A percentile compares a stretch with the other conserved stretches of the same genome.
Conservation (phyloP, 1,139 yeast genomes). For the Yamadazyma diddensiae region DNA sequence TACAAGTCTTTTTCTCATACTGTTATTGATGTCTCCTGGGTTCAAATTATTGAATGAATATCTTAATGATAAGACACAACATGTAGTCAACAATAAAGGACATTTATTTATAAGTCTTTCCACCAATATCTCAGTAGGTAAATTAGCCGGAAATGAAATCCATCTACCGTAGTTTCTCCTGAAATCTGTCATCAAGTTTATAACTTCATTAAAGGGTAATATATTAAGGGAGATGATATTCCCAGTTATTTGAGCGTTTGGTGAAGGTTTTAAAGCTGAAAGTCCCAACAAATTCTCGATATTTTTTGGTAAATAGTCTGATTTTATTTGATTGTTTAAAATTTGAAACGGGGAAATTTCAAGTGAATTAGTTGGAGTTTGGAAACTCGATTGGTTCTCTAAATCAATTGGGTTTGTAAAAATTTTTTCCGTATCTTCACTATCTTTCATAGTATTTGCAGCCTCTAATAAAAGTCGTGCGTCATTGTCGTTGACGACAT, state of each 20-base stretch:
- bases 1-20: slow-evolving; percentile 18
- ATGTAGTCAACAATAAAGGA: slow-evolving; percentile 61
- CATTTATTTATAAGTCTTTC: slow-evolving; percentile 52
- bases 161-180: slow-evolving; percentile 71
- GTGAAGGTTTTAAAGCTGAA: slow-evolving; percentile 7
- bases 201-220: slow-evolving; percentile 47
- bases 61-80: slow-evolving; percentile 60
- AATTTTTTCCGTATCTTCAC: slow-evolving; percentile 10
- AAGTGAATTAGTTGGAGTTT: slow-evolving; percentile 39
- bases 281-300: slow-evolving; percentile 39
- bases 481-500: slow-evolving; percentile 17
- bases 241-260: background rate
- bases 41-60: slow-evolving; percentile 32
- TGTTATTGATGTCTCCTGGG: slow-evolving; percentile 23
- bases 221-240: slow-evolving; percentile 41
- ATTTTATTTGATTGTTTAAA: slow-evolving; percentile 31
- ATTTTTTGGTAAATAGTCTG: slow-evolving; percentile 37
- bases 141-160: slow-evolving; percentile 66
- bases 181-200: slow-evolving; percentile 54
- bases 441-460: slow-evolving; percentile 23
- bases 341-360: slow-evolving; percentile 51
- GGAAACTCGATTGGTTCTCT: slow-evolving; percentile 29
- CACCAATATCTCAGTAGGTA: slow-evolving; percentile 50
- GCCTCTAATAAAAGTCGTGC: slow-evolving; percentile 27
- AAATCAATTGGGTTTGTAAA: slow-evolving; percentile 14